Percentiles rank a stretch among this genome's conserved stretches.
phyloP scores from a whole-genome alignment of 176 grass and related monocot genomes.

The Coix lacrymajobi region DNA sequence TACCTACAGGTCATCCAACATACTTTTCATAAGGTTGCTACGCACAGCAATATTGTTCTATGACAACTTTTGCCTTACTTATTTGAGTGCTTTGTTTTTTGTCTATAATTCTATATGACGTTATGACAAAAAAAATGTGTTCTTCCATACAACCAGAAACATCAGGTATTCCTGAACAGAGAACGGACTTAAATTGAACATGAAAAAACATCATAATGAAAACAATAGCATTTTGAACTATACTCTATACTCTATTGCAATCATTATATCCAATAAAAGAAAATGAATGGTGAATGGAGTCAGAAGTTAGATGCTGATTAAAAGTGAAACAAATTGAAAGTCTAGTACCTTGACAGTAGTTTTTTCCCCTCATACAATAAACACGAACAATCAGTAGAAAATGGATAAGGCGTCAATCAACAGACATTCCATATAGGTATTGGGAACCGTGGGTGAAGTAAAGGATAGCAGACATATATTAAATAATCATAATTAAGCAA shows the following conservation, averaged over 20 bases:
- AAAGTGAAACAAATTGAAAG: background rate
- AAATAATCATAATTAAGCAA: background rate
- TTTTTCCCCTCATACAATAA: background rate
- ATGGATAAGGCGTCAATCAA: background rate
- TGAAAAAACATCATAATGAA: background rate
- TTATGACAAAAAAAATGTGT: background rate
- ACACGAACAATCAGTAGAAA: background rate
- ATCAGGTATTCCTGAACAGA: too few relatives aligned
- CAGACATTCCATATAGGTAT: background rate
- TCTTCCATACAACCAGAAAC: background rate
- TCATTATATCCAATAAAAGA: background rate
- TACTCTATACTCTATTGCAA: background rate
- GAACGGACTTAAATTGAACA: background rate
- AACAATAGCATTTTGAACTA: background rate
- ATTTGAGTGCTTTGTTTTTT: background rate
- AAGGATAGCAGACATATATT: background rate
- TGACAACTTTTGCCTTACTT: background rate
- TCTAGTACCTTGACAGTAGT: background rate
- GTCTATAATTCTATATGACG: background rate
- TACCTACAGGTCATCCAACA: background rate
- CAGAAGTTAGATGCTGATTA: background rate
- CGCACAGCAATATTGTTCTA: background rate
- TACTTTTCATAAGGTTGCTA: background rate
- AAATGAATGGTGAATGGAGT: constrained; percentile 1
- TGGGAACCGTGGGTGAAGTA: background rate